Conservation (phyloP, 352 stramenopile genomes). For the Globisporangium orthogonon region DNA sequence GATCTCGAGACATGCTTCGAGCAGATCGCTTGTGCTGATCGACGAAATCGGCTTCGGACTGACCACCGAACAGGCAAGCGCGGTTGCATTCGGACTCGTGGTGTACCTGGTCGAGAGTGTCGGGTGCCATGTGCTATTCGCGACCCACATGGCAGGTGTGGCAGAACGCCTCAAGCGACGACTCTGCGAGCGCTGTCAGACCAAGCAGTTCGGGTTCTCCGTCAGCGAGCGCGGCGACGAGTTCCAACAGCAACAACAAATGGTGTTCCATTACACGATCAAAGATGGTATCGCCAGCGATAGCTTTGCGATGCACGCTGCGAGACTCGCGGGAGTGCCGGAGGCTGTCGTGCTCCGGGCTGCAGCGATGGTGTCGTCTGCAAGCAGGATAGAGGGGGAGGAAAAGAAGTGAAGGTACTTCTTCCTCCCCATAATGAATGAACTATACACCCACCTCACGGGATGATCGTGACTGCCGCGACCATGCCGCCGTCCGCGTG, state of each 20-base stretch:
- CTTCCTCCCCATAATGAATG: background rate
- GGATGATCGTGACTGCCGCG: constrained; percentile 42
- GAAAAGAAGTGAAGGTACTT: background rate
- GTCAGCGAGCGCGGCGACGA: background rate
- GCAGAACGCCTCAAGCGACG: background rate
- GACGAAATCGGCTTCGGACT: constrained; percentile 29
- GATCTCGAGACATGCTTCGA: background rate
- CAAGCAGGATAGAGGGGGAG: background rate
- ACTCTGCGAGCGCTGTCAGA: background rate
- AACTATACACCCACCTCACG: background rate
- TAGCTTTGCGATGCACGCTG: background rate
- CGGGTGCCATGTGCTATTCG: constrained; percentile 28
- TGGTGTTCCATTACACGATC: background rate
- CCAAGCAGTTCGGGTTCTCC: background rate
- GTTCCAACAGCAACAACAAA: background rate
- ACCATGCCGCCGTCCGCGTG: constrained; percentile 84
- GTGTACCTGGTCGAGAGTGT: constrained; percentile 20
- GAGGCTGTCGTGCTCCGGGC: background rate
- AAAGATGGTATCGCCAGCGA: background rate
- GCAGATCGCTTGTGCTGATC: background rate
- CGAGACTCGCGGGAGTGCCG: background rate
- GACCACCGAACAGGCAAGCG: constrained; percentile 17
- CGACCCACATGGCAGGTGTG: constrained; percentile 23
- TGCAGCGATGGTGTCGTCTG: no score
- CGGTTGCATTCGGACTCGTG: constrained; percentile 18